These are phyloP conservation scores for Blepharisma undulans DNA, from an alignment of 169 alveolate species.

Conservation along the genomic window DNA sequence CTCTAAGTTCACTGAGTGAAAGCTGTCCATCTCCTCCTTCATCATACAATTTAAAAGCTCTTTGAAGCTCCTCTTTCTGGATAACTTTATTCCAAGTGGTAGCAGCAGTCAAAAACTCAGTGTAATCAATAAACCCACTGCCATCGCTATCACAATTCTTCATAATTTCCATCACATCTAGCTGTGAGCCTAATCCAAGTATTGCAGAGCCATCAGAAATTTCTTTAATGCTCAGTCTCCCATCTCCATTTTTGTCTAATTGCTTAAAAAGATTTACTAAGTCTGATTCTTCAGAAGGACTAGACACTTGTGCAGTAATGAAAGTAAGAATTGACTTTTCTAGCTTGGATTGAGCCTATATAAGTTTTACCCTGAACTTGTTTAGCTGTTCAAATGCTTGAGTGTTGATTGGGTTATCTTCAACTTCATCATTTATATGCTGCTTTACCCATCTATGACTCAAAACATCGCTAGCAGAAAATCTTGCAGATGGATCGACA, in stretches of 20 bases:
- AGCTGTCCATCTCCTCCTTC: conserved; percentile 12
- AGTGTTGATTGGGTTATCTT: conserved; percentile 36
- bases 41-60: neutral
- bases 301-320: conserved; percentile 43
- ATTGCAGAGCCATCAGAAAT: conserved; percentile 26
- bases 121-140: conserved; percentile 47
- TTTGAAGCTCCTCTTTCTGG: neutral
- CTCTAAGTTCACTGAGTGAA: neutral
- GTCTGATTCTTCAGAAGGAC: conserved; percentile 41
- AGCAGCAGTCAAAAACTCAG: conserved; percentile 36
- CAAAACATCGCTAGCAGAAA: conserved; percentile 82
- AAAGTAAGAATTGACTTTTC: conserved; percentile 46
- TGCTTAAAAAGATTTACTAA: conserved; percentile 40
- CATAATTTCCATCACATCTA: conserved; percentile 43
- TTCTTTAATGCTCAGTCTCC: conserved; percentile 50
- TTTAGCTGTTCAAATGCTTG: conserved; percentile 39
- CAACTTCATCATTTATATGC: conserved; percentile 20
- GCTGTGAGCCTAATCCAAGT: neutral
- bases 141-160: conserved; percentile 38
- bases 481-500: conserved; percentile 84
- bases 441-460: conserved; percentile 87
- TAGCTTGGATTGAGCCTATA: conserved; percentile 44
- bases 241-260: conserved; percentile 54
- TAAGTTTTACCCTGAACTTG: conserved; percentile 8
- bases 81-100: neutral